Conservation (phyloP, 345 rosid species). For the Ceriops decandra region DNA sequence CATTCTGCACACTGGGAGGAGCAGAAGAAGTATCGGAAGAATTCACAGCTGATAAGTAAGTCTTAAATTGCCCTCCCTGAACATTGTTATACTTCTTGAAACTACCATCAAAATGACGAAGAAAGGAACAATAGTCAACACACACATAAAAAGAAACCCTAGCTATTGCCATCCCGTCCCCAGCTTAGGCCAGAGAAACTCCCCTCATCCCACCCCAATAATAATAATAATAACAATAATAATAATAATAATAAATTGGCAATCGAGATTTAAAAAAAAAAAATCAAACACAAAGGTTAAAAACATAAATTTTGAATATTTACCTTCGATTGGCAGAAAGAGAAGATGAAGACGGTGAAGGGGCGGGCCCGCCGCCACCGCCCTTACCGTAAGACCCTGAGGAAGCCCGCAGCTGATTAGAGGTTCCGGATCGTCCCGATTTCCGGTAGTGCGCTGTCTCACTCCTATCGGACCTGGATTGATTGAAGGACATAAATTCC, state of each 20-base stretch:
- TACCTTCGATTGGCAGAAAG: slow-evolving; percentile 59
- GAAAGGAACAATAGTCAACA: neutral
- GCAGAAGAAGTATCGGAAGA: slow-evolving; percentile 36
- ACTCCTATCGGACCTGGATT: slow-evolving; percentile 76
- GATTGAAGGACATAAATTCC: slow-evolving; percentile 95
- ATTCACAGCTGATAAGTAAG: slow-evolving; percentile 31
- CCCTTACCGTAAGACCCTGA: slow-evolving; percentile 70
- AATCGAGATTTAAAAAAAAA: neutral
- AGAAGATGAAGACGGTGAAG: slow-evolving; percentile 40
- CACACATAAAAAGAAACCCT: slow-evolving; percentile 1
- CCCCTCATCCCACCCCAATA: neutral
- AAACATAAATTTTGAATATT: neutral
- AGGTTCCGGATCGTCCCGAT: slow-evolving; percentile 73
- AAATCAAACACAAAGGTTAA: too few relatives aligned
- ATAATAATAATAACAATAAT: neutral
- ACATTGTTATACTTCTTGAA: slow-evolving; percentile 65
- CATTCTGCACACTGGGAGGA: slow-evolving; percentile 47
- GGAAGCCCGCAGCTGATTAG: slow-evolving; percentile 65
- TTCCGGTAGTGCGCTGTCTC: slow-evolving; percentile 56
- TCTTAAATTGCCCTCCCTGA: slow-evolving; percentile 71
- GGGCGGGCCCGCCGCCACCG: slow-evolving; percentile 66
- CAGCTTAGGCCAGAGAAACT: too few relatives aligned
- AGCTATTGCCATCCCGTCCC: neutral
- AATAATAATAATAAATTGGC: neutral
- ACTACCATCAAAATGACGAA: slow-evolving; percentile 31